Evolutionary conservation across 805 yeast genomes (phyloP), one percentile per base, ranked within the genome.

Genomic region (Candida pseudofarinosa): DNA sequence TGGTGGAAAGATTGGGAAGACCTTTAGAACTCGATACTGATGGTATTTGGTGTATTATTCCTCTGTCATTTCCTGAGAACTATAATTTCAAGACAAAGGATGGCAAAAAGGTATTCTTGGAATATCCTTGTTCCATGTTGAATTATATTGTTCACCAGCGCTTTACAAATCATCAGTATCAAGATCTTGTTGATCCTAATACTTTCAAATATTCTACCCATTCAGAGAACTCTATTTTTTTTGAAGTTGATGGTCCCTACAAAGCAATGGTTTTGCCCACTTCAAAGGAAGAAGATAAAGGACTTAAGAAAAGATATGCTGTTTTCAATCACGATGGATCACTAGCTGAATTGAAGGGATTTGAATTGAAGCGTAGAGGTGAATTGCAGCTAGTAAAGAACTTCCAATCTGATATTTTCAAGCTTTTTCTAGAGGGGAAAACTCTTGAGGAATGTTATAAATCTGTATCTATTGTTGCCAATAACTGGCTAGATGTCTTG

Each of bases 31-130:
- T 93, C 50, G 99, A 93, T 65, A 93, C 99, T 0, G 99, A 93
- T 74, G 99, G 99, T 72, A 93, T 93, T 57, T 93, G 99, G 99
- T 93, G 99, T 77, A 93, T 90, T 49, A 70, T 93, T 35, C 99
- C 99, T 1, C 75, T 80, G 40, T 79, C 96, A 1, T 93, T 93
- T 60, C 99, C 99, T 0, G 99, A 93, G 55, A 85, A 89, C 52
- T 88, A 74, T 62, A 72, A 72, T 16, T 80, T 93, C 57, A 74
- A 77, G 45, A 60, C 86, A 55, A 79, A 82, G 50, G 81, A 83
- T 54, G 98, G 98, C 3, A 87, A 87, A 59, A 80, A 77, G 38
- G 63, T 88, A 12, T 75, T 77, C 35, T 70, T 90, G 42, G 91
- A 96, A 8, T 93, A 93, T 58, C 97, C 98, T 0, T 90, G 99